Conservation (phyloP, 257 asterid genomes). For the Voacanga thouarsii region DNA sequence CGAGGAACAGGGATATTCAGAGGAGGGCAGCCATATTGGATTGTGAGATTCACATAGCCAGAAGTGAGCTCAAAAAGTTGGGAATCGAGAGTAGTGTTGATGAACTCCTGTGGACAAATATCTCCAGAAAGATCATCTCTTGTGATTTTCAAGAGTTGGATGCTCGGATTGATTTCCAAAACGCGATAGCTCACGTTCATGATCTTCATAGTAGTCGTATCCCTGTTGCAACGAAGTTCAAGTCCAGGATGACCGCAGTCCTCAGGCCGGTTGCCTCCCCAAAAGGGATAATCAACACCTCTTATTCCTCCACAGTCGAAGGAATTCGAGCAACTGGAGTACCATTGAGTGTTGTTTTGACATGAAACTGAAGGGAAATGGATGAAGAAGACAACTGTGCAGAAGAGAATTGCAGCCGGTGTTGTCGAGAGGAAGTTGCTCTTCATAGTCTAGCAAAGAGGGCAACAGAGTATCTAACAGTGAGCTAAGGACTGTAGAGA, state of each 20-base stretch:
- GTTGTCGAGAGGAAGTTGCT: background rate
- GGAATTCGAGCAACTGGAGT: conserved; percentile 28
- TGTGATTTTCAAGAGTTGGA: conserved; percentile 35
- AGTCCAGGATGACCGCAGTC: conserved; percentile 62
- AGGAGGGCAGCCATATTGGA: conserved; percentile 45
- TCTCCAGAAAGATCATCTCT: conserved; percentile 35
- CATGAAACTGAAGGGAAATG: conserved; percentile 5
- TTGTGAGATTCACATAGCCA: conserved; percentile 37
- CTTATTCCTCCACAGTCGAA: conserved; percentile 48
- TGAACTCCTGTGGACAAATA: conserved; percentile 37
- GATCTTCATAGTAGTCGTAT: conserved; percentile 25
- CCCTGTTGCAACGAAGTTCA: conserved; percentile 36
- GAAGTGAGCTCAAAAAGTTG: conserved; percentile 38
- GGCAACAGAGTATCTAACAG: background rate
- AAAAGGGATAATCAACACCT: conserved; percentile 47
- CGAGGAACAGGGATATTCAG: conserved; percentile 23
- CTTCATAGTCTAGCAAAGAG: conserved; percentile 12
- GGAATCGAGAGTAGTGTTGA: conserved; percentile 40
- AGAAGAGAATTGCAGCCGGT: background rate
- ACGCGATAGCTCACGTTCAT: conserved; percentile 35
- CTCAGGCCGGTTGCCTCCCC: conserved; percentile 43
- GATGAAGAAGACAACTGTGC: conserved; percentile 8
- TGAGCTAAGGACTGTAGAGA: background rate
- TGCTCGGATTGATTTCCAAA: conserved; percentile 27
- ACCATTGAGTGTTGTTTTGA: conserved; percentile 9